These are phyloP conservation scores for Allantophomopsis lycopodina DNA, from an alignment of 2,329 filamentous ascomycete species.

Conservation along the genomic window DNA sequence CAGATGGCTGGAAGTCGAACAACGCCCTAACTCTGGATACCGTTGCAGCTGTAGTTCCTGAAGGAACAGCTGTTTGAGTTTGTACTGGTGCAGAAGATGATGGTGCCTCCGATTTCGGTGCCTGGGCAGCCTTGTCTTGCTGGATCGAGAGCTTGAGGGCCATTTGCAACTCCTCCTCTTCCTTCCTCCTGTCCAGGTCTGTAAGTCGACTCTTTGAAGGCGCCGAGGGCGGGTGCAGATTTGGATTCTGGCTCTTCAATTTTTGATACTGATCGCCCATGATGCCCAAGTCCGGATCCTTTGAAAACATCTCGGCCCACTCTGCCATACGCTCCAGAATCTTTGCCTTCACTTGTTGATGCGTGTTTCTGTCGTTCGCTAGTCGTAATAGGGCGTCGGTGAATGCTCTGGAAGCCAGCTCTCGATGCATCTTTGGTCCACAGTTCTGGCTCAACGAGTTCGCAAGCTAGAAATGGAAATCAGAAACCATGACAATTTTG, in stretches of 20 bases:
- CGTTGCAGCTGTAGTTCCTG: constrained; percentile 88
- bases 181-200: constrained; percentile 78
- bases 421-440: constrained; percentile 52
- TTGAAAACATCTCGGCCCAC: constrained; percentile 89
- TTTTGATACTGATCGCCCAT: constrained; percentile 93
- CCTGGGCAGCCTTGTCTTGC: constrained; percentile 55
- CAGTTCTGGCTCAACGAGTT: constrained; percentile 65
- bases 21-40: constrained; percentile 88
- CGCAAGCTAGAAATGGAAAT: constrained; percentile 34
- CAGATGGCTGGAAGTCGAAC: constrained; percentile 89
- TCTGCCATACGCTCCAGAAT: constrained; percentile 93
- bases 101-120: constrained; percentile 20
- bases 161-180: constrained; percentile 96
- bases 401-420: constrained; percentile 59
- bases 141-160: constrained; percentile 85
- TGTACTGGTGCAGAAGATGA: constrained; percentile 25
- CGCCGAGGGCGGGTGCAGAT: constrained; percentile 80
- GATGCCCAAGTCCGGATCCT: constrained; percentile 82
- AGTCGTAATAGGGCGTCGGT: constrained; percentile 87
- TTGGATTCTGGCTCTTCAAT: constrained; percentile 74
- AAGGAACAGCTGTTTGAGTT: constrained; percentile 38
- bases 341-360: constrained; percentile 92
- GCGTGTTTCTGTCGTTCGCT: constrained; percentile 88
- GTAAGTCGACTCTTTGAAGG: constrained; percentile 89
- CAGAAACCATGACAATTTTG: constrained; percentile 1